Base-by-base conservation (phyloP, 208 protist genomes). In the Herpetomonas tarakana region DNA sequence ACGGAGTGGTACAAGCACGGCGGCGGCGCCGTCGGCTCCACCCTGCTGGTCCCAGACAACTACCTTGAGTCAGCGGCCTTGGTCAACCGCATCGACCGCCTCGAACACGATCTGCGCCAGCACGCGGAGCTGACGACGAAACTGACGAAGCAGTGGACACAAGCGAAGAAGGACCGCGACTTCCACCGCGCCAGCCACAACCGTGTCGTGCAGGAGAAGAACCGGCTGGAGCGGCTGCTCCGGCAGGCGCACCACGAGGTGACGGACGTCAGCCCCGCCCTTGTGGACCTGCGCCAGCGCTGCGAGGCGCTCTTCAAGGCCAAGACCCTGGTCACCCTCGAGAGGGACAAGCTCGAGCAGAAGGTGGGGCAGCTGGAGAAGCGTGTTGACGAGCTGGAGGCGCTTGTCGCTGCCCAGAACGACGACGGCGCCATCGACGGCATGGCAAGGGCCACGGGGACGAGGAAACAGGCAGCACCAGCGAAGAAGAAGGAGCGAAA, bases 101-200 rank as follows among this genome's bases (percentile, higher is more conserved):
- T 95, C 19, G 83, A 91, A 68, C 68, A 85, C 31, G 78, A 95
- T 28, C 74, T 97, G 58, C 77, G 81, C 31, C 67, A 92, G 53
- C 81, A 91, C 68, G 88, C 83, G 0, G 79, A 94, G 68, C 68
- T 92, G 9, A 89, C 78, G 11, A 86, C 85, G 26, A 80, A 85
- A 41, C 60, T 87, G 2, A 93, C 71, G 29, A 74, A 78, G 60
- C 76, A 86, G 62, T 96, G 80, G 78, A 59, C 90, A 26, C 79
- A 87, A 62, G 66, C 92, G 19, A 84, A 88, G 54, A 93, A 95
- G 52, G 91, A 96, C 30, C 76, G 87, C 38, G 91, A 96, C 56
- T 96, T 91, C 62, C 93, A 97, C 69, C 82, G 88, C 31, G 71
- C 76, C 46, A 89, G 78, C 54, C 90, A 97, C 68, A 88, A 88